Base-by-base conservation (phyloP, 2,329 filamentous ascomycete genomes). In the Trichoderma koningiopsis region DNA sequence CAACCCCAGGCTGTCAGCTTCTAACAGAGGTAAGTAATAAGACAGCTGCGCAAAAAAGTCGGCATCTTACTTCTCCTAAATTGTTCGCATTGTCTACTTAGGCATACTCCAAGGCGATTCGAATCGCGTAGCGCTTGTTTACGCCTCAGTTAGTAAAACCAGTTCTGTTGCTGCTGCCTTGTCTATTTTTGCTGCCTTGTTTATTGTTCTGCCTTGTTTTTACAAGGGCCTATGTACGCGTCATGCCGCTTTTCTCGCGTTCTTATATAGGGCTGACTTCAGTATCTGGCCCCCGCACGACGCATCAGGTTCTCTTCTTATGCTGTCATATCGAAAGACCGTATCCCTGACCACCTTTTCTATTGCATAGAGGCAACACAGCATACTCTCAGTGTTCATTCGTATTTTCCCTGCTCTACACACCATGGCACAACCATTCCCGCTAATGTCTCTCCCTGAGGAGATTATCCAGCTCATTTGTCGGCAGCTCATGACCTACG, bases 381-480 rank as follows among this genome's bases (percentile, higher is more conserved):
- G 13, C 22, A 24, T 3, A 4, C 8, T 47, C n/a, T 5, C 37
- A 33, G 35, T 1, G n/a, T n/a, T 14, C 7, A 19, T 27, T 10
- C 31, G 49, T 0, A 6, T 8, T 11, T 13, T 27, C 10, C 22
- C 29, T 31, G 2, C 4, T 13, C n/a, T n/a, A n/a, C 29, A 14
- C 60, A n/a, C 13, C 31, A 63, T 63, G 60, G 5, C 47, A 22
- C 33, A 29, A 13, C 29, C 40, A 62, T 33, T 33, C 22, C 47
- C 19, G 60, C 22, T 53, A 4, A 27, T 61, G 24, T 63, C 31
- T 11, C 40, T 63, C 5, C 60, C 60, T 22, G 43, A 37, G 5
- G 60, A 63, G 22, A 27, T 63, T 2, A 35, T 63, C 43, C 47
- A 63, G 22, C 47, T 53, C n/a, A 53, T 63, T 16, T 63, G 47